Evolutionary conservation across 129 eudicot species (phyloP), one percentile per base, ranked within the genome.

Genomic region (Logfia minima): DNA sequence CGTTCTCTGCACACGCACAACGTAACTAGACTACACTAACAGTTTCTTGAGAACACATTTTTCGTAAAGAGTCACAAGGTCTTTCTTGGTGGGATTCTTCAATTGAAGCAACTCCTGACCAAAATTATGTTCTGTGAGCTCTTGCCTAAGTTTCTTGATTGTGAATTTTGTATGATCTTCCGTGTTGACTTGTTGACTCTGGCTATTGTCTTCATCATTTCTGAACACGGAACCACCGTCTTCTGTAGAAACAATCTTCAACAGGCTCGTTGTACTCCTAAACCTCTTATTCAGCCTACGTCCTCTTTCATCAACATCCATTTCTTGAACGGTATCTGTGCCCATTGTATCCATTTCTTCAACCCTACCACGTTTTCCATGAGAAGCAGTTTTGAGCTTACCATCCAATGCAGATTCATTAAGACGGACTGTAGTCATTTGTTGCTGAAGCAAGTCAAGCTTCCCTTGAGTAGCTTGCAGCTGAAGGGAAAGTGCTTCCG

Each of bases 401-500:
- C 91, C 84, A 39, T 93, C 98, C 66, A 93, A 73, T 31, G 97
- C 90, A 2, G 88, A 81, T 65, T 94, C 97, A 8, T 85, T 86
- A 11, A 84, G 88, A 0, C 92, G 87, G 31, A 87, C 88, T 5
- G 88, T 64, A n/a, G 92, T 87, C 83, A 95, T 69, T 77, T 95
- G 88, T 43, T 92, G 99, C 72, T 92, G 96, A 17, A 95, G 89
- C 31, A 61, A 62, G 79, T 95, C 99, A 1, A 91, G 90, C 70
- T 89, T 92, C 31, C 87, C 90, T 78, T 95, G 99, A 17, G 96
- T 95, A 62, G 88, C 80, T 75, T 95, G 97, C 23, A 95, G 86
- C 90, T 89, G 85, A 71, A 89, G 82, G 5, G 99, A 95, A 10
- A 95, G 92, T 39, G 92, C 92, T 81, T 95, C 99, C 0, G 99